phyloP scores from a whole-genome alignment of 257 asterid species.

The Striga asiatica region DNA sequence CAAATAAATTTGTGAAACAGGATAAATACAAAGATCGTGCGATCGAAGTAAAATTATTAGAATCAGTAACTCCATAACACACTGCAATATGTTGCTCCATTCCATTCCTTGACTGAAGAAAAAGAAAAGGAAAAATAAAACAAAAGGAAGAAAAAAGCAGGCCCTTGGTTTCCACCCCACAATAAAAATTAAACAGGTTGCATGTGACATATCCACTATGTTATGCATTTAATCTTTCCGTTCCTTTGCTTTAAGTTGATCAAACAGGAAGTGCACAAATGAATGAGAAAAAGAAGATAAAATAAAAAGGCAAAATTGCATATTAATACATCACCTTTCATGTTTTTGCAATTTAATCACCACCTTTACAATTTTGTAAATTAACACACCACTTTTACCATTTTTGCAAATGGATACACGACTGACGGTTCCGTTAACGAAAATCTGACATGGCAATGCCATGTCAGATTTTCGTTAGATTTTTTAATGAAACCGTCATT shows the following conservation, averaged over 20 bases:
- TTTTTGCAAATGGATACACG: too few species aligned
- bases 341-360: too few species aligned
- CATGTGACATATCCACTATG: conserved; percentile 3
- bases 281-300: not conserved
- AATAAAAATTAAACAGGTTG: conserved; percentile 9
- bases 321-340: too few species aligned
- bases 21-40: not conserved
- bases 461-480: too few species aligned
- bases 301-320: not conserved
- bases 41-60: not conserved
- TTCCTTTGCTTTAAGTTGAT: not conserved
- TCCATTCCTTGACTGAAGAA: not conserved
- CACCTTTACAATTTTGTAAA: too few species aligned
- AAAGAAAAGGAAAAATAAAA: not conserved
- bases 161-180: not conserved
- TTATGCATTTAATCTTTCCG: not conserved
- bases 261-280: conserved; percentile 5
- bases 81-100: not conserved
- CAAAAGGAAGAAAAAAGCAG: not conserved
- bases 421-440: too few species aligned
- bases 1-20: not conserved
- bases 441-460: too few species aligned
- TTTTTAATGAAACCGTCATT: too few species aligned
- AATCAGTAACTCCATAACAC: not conserved
- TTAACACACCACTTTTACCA: too few species aligned